These are phyloP conservation scores for Fusarium algeriense DNA, from an alignment of 2,329 filamentous ascomycete genomes.

Conservation along the genomic window DNA sequence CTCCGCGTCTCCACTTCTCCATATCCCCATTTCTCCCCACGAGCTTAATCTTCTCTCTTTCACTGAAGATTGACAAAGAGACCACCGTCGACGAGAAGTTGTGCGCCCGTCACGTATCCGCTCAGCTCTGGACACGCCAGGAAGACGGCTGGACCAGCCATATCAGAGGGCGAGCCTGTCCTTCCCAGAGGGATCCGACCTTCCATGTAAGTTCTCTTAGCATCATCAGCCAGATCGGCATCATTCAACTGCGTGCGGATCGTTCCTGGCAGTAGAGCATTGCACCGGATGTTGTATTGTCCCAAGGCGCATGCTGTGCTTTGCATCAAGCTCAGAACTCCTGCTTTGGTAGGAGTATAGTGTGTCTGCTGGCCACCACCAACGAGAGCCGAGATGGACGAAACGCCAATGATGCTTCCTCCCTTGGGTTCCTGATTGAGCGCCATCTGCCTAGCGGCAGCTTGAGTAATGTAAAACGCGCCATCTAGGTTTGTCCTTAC, in stretches of 20 bases:
- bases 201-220: conserved; percentile 85
- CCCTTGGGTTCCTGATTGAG: conserved; percentile 70
- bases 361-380: conserved; percentile 84
- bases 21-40: conserved; percentile 31
- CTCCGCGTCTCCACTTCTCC: conserved; percentile 28
- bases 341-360: conserved; percentile 91
- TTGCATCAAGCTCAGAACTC: conserved; percentile 84
- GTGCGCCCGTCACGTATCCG: conserved; percentile 84
- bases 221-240: conserved; percentile 83
- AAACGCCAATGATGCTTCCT: conserved; percentile 83
- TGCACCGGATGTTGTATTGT: conserved; percentile 81
- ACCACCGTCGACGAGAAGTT: conserved; percentile 88
- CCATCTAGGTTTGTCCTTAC: conserved; percentile 86
- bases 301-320: conserved; percentile 84
- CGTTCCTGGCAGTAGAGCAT: conserved; percentile 85
- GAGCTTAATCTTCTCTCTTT: conserved; percentile 40
- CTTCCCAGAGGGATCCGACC: conserved; percentile 82
- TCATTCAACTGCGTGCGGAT: conserved; percentile 89
- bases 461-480: conserved; percentile 89
- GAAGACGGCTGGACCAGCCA: conserved; percentile 88
- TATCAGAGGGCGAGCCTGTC: conserved; percentile 77
- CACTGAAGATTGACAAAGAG: conserved; percentile 90
- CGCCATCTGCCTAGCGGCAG: conserved; percentile 86
- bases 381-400: conserved; percentile 79
- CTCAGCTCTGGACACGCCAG: conserved; percentile 83